Percentiles rank a stretch among this genome's conserved stretches.
Evolutionary conservation across 768 basidiomycete genomes (phyloP).

Genomic region (Russula emetica): DNA sequence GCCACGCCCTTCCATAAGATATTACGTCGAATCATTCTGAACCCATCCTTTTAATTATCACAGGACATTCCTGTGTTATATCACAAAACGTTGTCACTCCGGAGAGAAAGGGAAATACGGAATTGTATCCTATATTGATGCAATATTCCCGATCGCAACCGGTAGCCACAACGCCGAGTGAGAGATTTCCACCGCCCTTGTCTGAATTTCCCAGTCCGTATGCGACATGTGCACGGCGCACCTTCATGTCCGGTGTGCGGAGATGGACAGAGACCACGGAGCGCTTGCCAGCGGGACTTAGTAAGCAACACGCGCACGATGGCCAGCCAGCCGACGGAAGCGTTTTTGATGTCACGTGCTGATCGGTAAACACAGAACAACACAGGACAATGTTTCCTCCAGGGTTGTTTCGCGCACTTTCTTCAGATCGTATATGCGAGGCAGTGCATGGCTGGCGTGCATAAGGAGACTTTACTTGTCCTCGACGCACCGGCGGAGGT

Average conservation of each 20-base stretch:
- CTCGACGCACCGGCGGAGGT: constrained; percentile 8
- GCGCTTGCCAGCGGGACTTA: not conserved
- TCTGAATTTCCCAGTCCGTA: not conserved
- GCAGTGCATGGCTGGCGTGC: too few relatives aligned
- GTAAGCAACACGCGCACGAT: not conserved
- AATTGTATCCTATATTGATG: not conserved
- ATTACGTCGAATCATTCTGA: not conserved
- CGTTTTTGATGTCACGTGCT: not conserved
- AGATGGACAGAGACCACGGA: not conserved
- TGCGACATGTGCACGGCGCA: not conserved
- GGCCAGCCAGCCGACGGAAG: not conserved
- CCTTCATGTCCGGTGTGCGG: not conserved
- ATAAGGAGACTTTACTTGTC: not conserved
- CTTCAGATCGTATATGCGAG: not conserved
- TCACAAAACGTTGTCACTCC: not conserved
- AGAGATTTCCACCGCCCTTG: not conserved
- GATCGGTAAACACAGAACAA: not conserved
- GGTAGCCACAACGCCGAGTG: not conserved
- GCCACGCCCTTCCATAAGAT: not conserved
- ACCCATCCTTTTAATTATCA: not conserved
- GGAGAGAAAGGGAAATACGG: not conserved
- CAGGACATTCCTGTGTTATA: not conserved
- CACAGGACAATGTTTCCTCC: not conserved
- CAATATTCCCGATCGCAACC: not conserved
- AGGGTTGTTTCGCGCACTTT: not conserved